Evolutionary conservation across 768 basidiomycete species (phyloP).

Genomic region (Lactarius hengduanensis): DNA sequence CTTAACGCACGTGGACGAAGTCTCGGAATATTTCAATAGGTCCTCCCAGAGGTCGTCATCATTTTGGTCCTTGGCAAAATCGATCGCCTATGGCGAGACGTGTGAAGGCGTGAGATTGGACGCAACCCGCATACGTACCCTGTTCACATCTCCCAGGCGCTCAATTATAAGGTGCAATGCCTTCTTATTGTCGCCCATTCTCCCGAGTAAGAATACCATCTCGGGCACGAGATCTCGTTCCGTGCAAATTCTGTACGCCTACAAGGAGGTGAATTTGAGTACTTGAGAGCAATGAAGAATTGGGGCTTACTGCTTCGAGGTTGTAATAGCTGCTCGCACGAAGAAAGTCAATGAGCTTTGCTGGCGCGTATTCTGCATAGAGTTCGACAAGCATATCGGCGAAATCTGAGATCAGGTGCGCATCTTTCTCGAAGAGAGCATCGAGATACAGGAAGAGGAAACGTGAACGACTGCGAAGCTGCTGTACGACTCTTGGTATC

Average conservation of each 20-base stretch:
- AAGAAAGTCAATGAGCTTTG: slow-evolving; percentile 84
- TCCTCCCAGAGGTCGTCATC: slow-evolving; percentile 99
- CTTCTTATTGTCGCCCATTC: slow-evolving; percentile 97
- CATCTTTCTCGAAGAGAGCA: slow-evolving; percentile 83
- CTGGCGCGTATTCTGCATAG: slow-evolving; percentile 83
- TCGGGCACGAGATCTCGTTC: slow-evolving; percentile 86
- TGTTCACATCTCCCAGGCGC: slow-evolving; percentile 85
- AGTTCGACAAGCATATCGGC: slow-evolving; percentile 89
- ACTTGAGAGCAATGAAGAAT: background rate
- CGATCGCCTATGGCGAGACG: slow-evolving; percentile 53
- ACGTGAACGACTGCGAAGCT: slow-evolving; percentile 69
- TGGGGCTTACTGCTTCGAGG: slow-evolving; percentile 64
- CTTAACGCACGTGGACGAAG: slow-evolving; percentile 65
- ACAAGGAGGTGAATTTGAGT: background rate
- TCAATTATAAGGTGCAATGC: slow-evolving; percentile 95
- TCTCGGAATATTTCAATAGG: slow-evolving; percentile 90
- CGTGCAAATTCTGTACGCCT: slow-evolving; percentile 88
- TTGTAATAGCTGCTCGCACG: slow-evolving; percentile 90
- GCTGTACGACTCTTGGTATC: slow-evolving; percentile 86
- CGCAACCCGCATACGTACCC: slow-evolving; percentile 48
- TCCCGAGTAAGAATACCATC: slow-evolving; percentile 95
- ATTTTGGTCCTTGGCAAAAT: slow-evolving; percentile 95
- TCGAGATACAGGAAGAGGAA: slow-evolving; percentile 95
- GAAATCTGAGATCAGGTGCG: slow-evolving; percentile 74
- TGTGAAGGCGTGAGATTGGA: background rate